Base-by-base conservation (phyloP, 306 rosid species). In the Quercus rubra region DNA sequence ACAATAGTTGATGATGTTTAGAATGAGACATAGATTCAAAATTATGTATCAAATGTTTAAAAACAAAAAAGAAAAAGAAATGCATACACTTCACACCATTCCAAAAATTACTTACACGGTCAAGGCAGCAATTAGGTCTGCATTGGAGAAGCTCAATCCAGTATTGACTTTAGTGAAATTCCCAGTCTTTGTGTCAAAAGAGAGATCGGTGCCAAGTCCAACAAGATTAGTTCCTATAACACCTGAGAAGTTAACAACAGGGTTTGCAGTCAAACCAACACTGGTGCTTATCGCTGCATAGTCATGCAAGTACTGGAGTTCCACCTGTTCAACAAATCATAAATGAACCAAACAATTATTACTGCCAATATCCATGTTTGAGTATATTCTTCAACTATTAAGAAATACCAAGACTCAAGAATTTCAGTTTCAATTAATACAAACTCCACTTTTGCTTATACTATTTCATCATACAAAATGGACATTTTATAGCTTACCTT, bases 251-350 rank as follows among this genome's bases (percentile, higher is more conserved):
- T 94, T 92, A 71, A 90, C 87, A 80, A 92, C 52, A 61, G 98
- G 98, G 69, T 90, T 94, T 41, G 96, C 92, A 70, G 97, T 89
- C 91, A 94, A 69, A 75, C 98, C 98, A 83, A 92, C 78, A 2
- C 96, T 90, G 73, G 96, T 83, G 79, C 86, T 89, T 74, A 92
- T 87, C 64, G 96, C 98, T 3, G 92, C 92, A 88, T 87, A 89
- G 72, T 92, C 98, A 83, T 92, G 91, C 81, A 89, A 59, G 77
- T 94, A 94, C 82, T 94, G 97, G 79, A 94, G 71, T 81, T 94
- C 97, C 38, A 86, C 85, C 98, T 94, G 95, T 83, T 83, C 71
- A 19, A 67, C 61, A 77, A 28, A 68, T 13, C 70, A 86, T 56
- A 86, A 61, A 35, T 30, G 5, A 66, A 69, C 70, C 41, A 86